phyloP scores from a whole-genome alignment of 1,284 basidiomycete genomes.

The Pseudozyma hubeiensis region DNA sequence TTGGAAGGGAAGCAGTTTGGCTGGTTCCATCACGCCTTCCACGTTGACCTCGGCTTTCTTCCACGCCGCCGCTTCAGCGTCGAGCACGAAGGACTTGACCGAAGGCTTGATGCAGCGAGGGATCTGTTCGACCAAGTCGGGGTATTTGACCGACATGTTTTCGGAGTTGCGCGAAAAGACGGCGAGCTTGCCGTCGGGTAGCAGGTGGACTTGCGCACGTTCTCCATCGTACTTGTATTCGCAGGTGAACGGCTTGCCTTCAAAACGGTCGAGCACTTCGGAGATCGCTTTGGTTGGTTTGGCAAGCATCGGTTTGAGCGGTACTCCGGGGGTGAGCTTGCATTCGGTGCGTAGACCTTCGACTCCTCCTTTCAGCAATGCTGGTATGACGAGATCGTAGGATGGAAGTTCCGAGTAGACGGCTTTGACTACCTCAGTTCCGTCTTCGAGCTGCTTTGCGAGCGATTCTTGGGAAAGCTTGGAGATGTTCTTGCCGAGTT shows the following conservation, averaged over 20 bases:
- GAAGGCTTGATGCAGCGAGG: slow-evolving; percentile 76
- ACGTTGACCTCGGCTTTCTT: slow-evolving; percentile 74
- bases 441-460: slow-evolving; percentile 81
- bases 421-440: slow-evolving; percentile 82
- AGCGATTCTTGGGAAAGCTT: slow-evolving; percentile 77
- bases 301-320: slow-evolving; percentile 99
- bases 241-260: slow-evolving; percentile 94
- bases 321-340: slow-evolving; percentile 90
- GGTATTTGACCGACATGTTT: slow-evolving; percentile 99
- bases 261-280: slow-evolving; percentile 98
- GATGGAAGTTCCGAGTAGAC: slow-evolving; percentile 96
- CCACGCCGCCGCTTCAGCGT: slow-evolving; percentile 96
- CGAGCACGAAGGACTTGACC: slow-evolving; percentile 89
- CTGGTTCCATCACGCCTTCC: slow-evolving; percentile 31
- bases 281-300: slow-evolving; percentile 99
- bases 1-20: slow-evolving; percentile 92
- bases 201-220: slow-evolving; percentile 78
- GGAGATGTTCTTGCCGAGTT: slow-evolving; percentile 72
- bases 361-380: slow-evolving; percentile 83
- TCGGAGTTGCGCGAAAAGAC: slow-evolving; percentile 98
- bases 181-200: slow-evolving; percentile 71
- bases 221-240: slow-evolving; percentile 99
- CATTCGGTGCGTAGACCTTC: slow-evolving; percentile 79
- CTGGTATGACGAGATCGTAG: slow-evolving; percentile 94
- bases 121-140: slow-evolving; percentile 92